phyloP scores from a whole-genome alignment of 2,329 filamentous ascomycete species.

The Beauveria australis region DNA sequence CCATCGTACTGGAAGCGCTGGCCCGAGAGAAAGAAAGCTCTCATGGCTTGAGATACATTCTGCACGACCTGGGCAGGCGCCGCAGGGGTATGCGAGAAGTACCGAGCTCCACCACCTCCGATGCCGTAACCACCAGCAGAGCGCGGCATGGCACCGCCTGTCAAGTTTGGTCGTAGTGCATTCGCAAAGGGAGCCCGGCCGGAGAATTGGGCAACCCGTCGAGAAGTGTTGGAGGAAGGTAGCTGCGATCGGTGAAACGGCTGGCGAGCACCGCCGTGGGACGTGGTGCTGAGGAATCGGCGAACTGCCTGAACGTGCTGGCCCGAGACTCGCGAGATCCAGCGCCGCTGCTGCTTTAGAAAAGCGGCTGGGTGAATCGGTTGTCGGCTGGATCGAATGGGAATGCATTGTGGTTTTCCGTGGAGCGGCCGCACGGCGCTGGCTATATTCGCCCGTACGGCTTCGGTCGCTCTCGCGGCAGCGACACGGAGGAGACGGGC shows the following conservation, averaged over 20 bases:
- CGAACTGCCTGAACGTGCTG: constrained; percentile 38
- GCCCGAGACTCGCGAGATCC: constrained; percentile 38
- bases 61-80: constrained; percentile 84
- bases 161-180: constrained; percentile 83
- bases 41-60: constrained; percentile 88
- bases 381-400: constrained; percentile 37
- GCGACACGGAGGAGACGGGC: constrained; percentile 46
- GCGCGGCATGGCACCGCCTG: constrained; percentile 74
- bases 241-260: constrained; percentile 41
- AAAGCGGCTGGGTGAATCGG: constrained; percentile 46
- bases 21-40: constrained; percentile 87
- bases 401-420: constrained; percentile 37
- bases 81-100: constrained; percentile 84
- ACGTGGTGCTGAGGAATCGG: constrained; percentile 41
- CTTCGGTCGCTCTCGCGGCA: constrained; percentile 41
- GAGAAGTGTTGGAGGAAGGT: constrained; percentile 40
- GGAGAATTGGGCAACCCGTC: constrained; percentile 52
- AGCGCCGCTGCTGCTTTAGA: constrained; percentile 42
- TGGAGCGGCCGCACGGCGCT: constrained; percentile 36
- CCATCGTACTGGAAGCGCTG: constrained; percentile 85
- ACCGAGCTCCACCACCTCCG: constrained; percentile 66
- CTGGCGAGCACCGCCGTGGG: constrained; percentile 13
- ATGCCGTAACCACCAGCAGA: constrained; percentile 83
- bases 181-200: constrained; percentile 79
- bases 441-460: constrained; percentile 42